Evolutionary conservation across 1,284 basidiomycete genomes (phyloP).

Genomic region (Rhodofomes roseus): DNA sequence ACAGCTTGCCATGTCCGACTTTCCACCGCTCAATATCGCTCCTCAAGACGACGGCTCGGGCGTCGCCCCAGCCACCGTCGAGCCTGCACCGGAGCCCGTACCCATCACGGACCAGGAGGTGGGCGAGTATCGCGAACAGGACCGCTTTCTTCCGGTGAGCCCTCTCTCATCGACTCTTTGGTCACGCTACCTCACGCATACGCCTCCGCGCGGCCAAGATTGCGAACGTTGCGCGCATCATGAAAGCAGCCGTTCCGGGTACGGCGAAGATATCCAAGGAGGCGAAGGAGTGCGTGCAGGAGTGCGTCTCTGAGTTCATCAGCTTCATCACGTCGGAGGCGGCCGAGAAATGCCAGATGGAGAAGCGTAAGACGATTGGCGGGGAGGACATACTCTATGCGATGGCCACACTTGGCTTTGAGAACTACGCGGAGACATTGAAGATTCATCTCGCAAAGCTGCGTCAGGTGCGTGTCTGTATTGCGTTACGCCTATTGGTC

Average conservation of each 20-base stretch:
- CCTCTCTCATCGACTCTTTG: constrained; percentile 3
- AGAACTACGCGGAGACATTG: constrained; percentile 89
- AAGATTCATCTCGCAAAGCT: constrained; percentile 90
- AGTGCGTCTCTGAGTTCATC: constrained; percentile 96
- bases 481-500: not conserved
- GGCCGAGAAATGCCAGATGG: constrained; percentile 82
- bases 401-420: constrained; percentile 87
- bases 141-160: constrained; percentile 83
- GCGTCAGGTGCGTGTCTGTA: constrained; percentile 59
- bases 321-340: constrained; percentile 92
- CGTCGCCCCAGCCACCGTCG: constrained; percentile 33
- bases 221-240: constrained; percentile 92
- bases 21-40: constrained; percentile 50
- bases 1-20: constrained; percentile 41
- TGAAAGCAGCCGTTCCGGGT: constrained; percentile 86
- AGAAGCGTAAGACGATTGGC: constrained; percentile 87
- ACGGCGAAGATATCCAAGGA: constrained; percentile 97
- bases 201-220: constrained; percentile 43
- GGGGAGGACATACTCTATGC: constrained; percentile 91
- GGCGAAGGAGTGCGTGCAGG: constrained; percentile 95
- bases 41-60: constrained; percentile 48
- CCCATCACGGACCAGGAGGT: constrained; percentile 90
- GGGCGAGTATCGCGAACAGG: constrained; percentile 89
- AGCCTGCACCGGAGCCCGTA: constrained; percentile 52
- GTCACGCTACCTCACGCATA: not conserved